Evolutionary conservation across 768 basidiomycete species (phyloP).

Genomic region (Mycena polygramma): DNA sequence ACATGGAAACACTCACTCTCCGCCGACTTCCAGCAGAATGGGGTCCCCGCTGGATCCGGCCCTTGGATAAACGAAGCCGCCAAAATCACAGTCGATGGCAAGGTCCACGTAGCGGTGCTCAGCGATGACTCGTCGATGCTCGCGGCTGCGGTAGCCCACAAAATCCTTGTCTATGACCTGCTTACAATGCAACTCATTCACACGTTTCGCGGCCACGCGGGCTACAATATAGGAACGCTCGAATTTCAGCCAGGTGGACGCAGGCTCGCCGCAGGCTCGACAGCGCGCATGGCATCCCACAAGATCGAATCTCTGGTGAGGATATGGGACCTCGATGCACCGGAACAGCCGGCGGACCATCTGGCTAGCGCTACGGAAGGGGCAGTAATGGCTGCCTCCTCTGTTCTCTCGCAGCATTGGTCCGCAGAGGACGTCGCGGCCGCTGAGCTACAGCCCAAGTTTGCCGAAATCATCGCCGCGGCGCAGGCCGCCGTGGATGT

Average conservation of each 20-base stretch:
- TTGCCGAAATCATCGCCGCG: neutral
- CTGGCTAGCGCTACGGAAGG: no score
- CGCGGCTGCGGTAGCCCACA: neutral
- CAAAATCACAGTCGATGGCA: neutral
- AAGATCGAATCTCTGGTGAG: neutral
- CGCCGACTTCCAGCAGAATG: constrained; percentile 17
- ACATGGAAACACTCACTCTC: constrained; percentile 15
- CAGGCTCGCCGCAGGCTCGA: constrained; percentile 4
- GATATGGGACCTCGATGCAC: constrained; percentile 18
- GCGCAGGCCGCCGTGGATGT: constrained; percentile 1
- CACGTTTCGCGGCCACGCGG: constrained; percentile 6
- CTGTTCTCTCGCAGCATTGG: constrained; percentile 15
- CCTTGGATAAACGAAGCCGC: constrained; percentile 8
- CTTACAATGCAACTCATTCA: constrained; percentile 2
- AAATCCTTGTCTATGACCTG: constrained; percentile 17
- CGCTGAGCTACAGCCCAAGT: neutral
- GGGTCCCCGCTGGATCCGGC: neutral
- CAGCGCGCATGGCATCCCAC: neutral
- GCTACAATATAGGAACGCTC: neutral
- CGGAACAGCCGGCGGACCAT: neutral
- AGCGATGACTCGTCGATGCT: constrained; percentile 15
- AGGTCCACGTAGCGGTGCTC: neutral
- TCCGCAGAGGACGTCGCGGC: constrained; percentile 7
- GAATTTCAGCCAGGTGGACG: constrained; percentile 27
- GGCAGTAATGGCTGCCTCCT: constrained; percentile 1